Evolutionary conservation across 2,329 filamentous ascomycete genomes (phyloP), one percentile per base, ranked within the genome.

Genomic region (Neopestalotiopsis sp.): DNA sequence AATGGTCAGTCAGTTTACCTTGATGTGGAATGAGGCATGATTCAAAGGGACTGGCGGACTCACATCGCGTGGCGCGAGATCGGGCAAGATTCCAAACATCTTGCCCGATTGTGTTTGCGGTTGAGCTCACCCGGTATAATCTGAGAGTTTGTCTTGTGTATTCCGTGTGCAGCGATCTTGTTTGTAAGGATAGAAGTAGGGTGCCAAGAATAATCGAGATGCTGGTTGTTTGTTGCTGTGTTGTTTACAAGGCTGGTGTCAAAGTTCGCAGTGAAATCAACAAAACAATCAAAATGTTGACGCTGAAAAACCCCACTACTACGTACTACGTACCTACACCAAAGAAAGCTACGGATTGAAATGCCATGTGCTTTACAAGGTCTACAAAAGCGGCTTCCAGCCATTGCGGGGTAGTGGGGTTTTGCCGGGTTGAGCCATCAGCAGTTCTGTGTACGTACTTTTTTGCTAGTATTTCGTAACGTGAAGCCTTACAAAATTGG

Each of bases 51-150:
- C 30, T 32, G 40, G 14, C 20, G 14, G 64, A 78, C 87, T 78
- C 85, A 93, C 92, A 76, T 94, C 91, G 81, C 90, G 89, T 65
- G 91, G 92, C 20, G 89, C 88, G 69, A 94, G 86, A 70, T 90
- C 88, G 61, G 91, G 91, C 17, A 93, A 85, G 63, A 90, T 84
- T 60, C 86, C 87, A 73, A 92, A 86, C 86, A 91, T 91, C 62
- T 71, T 80, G n/a, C 45, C 20, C 45, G 2, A 14, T n/a, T 20
- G 45, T 17, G 45, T 52, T 28, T 10, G 45, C 45, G 14, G 45
- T n/a, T 17, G 9, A 20, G 17, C 45, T 52, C 7, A 17, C 9
- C 45, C 5, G 2, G 17, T 52, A 52, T 20, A 17, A 52, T 52
- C 45, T n/a, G n/a, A 20, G 45, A 17, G 20, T 14, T 7, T 17